Evolutionary conservation across 176 grass and related monocot species (phyloP).

Genomic region (Alopecurus myosuroides): DNA sequence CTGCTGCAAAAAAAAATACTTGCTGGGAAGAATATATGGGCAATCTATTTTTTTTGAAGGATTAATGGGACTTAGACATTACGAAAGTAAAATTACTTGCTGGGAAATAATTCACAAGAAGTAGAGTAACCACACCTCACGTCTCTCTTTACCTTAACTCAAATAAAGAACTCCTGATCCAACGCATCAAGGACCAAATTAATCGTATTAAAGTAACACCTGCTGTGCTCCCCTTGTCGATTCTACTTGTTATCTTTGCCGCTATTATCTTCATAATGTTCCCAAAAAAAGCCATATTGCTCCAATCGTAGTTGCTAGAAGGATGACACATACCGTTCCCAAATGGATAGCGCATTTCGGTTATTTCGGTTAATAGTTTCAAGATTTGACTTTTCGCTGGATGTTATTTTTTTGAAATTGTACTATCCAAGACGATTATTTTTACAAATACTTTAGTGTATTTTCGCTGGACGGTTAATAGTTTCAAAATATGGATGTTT

Average conservation of each 20-base stretch:
- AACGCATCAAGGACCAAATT: not conserved
- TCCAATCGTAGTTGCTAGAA: not conserved
- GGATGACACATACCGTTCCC: not conserved
- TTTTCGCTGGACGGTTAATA: too few species aligned
- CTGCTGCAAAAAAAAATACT: not conserved
- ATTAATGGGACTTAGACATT: not conserved
- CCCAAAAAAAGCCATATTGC: not conserved
- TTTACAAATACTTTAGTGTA: too few species aligned
- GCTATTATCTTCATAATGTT: not conserved
- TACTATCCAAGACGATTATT: too few species aligned
- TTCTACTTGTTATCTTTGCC: not conserved
- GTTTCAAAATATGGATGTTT: too few species aligned
- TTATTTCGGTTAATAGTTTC: not conserved
- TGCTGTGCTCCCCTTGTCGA: not conserved
- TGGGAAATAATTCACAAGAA: not conserved
- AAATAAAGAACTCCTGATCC: not conserved
- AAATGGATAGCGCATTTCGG: not conserved
- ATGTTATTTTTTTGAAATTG: not conserved
- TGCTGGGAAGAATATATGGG: not conserved
- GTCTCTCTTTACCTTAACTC: not conserved
- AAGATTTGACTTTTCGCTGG: not conserved
- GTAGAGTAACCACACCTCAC: not conserved
- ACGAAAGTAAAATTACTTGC: not conserved
- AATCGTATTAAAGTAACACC: not conserved
- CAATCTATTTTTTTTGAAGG: not conserved